phyloP scores from a whole-genome alignment of 140 eudicot species.

The Cichorium intybus region DNA sequence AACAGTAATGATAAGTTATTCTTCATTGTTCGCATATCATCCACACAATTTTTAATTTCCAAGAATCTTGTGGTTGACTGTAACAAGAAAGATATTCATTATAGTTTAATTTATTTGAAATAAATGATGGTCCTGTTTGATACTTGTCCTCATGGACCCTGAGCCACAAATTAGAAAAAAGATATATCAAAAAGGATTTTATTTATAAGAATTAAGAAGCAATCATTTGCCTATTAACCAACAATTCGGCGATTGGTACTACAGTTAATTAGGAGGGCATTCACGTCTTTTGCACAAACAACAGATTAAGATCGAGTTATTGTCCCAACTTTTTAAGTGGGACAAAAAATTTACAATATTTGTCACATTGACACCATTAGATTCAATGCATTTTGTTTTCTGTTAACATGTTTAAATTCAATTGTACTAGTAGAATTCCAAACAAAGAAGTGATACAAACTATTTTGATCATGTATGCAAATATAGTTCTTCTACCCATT shows the following conservation, averaged over 20 bases:
- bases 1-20: no score
- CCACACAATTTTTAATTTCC: neutral
- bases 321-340: neutral
- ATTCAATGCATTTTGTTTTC: no score
- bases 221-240: conserved; percentile 2
- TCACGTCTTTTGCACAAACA: neutral
- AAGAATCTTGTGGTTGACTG: neutral
- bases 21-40: neutral
- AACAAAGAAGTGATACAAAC: conserved; percentile 3
- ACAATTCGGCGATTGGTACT: neutral
- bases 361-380: neutral
- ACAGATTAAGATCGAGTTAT: neutral
- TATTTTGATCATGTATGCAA: neutral
- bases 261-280: neutral
- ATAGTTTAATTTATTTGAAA: neutral
- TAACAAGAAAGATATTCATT: neutral
- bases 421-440: neutral
- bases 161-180: conserved; percentile 5
- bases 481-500: neutral
- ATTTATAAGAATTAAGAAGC: neutral
- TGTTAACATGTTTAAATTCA: no score
- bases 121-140: conserved; percentile 2
- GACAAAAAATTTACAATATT: no score
- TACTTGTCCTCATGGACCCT: neutral
- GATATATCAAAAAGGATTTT: neutral